Percentiles rank a stretch among this genome's conserved stretches.
Conservation (phyloP, 2,329 filamentous ascomycete genomes). For the Lizonia empirigonia region DNA sequence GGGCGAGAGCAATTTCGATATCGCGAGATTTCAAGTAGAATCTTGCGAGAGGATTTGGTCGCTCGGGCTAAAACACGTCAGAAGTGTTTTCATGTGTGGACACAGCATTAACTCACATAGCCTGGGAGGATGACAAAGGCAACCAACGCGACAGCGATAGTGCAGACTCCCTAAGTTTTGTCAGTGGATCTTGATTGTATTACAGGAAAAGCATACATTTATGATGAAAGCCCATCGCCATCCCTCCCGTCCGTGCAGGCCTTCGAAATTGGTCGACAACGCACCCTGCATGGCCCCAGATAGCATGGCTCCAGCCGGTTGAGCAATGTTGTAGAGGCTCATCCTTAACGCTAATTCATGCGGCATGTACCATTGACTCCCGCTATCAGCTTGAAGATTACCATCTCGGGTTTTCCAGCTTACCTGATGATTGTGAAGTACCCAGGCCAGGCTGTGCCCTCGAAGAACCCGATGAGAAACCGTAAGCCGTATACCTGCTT, state of each 20-base stretch:
- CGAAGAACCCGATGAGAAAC: not conserved
- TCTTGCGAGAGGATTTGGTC: slow-evolving; percentile 12
- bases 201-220: slow-evolving; percentile 39
- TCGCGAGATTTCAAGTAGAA: slow-evolving; percentile 17
- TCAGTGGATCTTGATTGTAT: not conserved
- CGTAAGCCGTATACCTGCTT: not conserved
- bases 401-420: no score
- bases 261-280: slow-evolving; percentile 49
- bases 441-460: slow-evolving; percentile 4
- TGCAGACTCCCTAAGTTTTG: not conserved
- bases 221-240: slow-evolving; percentile 60
- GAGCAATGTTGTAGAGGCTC: not conserved
- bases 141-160: not conserved
- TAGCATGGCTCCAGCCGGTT: not conserved
- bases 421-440: slow-evolving; percentile 3
- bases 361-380: slow-evolving; percentile 5
- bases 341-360: slow-evolving; percentile 8
- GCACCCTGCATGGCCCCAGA: not conserved
- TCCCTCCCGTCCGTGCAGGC: slow-evolving; percentile 53
- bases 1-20: slow-evolving; percentile 12
- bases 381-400: not conserved
- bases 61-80: slow-evolving; percentile 2
- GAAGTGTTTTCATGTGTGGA: no score
- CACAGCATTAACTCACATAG: not conserved
- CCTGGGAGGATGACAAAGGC: not conserved